Evolutionary conservation across 306 rosid genomes (phyloP), one percentile per base, ranked within the genome.

Genomic region (Medicago arabica): DNA sequence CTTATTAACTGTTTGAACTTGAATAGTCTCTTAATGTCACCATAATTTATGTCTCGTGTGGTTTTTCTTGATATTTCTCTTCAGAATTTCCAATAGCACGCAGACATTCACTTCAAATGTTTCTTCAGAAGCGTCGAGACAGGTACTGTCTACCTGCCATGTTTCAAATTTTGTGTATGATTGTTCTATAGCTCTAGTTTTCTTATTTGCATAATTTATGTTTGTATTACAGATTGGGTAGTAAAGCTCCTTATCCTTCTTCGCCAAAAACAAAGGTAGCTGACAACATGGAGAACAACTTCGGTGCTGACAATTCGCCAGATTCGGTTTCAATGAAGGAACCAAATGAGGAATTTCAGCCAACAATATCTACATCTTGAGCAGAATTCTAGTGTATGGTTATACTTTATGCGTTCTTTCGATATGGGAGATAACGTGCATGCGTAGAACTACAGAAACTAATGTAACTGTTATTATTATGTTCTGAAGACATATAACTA

Each of bases 61-160:
- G 23, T 66, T 69, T 74, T 36, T 16, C 9, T 14, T 74, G 7
- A 62, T 55, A 10, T 79, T 28, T 81, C 53, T 69, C 23, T 71
- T 59, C 86, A 82, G 88, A 88, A 80, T 80, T 90, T 66, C 96
- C 90, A 18, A 85, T 82, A 36, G 93, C 93, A 17, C 87, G 90
- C 75, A 80, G 93, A 21, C 88, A 86, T 70, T 88, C 91, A 49
- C 93, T 90, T 67, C 88, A 88, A 83, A 83, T 85, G 38, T 87
- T 88, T 83, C 86, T 90, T 77, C 88, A 88, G 86, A 88, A 85
- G 82, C 85, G 90, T 19, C 91, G 89, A 59, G 87, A 82, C 87
- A 90, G 91, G 90, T 88, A 78, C 51, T 47, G 16, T 31, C 61
- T 66, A 44, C 58, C 11, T 51, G 43, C 13, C 49, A 55, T 62